Base-by-base conservation (phyloP, 495 filamentous ascomycete genomes). In the Podospora sp. region DNA sequence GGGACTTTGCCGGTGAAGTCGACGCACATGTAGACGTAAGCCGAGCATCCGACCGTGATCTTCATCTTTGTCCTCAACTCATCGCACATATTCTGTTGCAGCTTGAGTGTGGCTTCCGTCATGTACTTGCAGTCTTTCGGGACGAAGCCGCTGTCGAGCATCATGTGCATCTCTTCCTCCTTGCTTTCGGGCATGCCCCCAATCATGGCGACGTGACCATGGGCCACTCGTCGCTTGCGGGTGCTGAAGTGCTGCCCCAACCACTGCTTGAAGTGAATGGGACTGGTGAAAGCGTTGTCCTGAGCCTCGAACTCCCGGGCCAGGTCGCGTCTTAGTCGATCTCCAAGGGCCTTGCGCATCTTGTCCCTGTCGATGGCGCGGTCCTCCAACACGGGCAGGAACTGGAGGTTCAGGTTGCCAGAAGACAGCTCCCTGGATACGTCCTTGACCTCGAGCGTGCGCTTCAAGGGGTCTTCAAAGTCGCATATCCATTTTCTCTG, bases 401-500 rank as follows among this genome's bases (percentile, higher is more conserved):
- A 83, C 65, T 95, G 92, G 0, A 88, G 80, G 72, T 95, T 94
- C 0, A 97, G 77, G n/a, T 80, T 81, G 0, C 90, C 88, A 0
- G 89, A 75, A 35, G 78, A 84, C 18, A 93, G 78, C 9, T 87
- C 84, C 49, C 85, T 85, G 0, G 91, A 86, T 63, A 82, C 86
- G 22, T 77, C 83, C 12, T 88, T 81, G 26, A 97, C 85, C 71
- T 96, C 94, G 60, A 97, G 90, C 0, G 91, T 95, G 5, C 80
- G 72, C 26, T 82, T 76, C 46, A 79, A 75, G 1, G 73, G 70
- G 49, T 92, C 84, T 0, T 74, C 66, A 0, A 76, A 78, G 68
- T 90, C 86, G 16, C 86, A 87, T 3, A 85, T 74, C 73, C 95
- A 94, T 67, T 98, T 98, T 7, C 87, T 72, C 68, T 98, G 94